Evolutionary conservation across 495 filamentous ascomycete genomes (phyloP).

Genomic region (Talaromyces trachyspermus): DNA sequence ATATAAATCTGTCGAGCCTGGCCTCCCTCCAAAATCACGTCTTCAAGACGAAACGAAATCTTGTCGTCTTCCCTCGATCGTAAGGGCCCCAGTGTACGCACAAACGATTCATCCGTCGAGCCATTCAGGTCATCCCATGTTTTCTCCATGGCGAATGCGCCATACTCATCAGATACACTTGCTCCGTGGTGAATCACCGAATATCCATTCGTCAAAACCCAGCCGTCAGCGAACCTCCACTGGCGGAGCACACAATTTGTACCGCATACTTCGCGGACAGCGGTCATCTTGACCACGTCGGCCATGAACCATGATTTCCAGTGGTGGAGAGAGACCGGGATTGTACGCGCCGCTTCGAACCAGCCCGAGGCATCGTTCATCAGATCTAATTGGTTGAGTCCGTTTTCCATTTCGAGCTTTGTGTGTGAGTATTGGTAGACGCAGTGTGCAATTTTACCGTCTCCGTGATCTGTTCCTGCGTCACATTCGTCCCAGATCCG

Average conservation of each 20-base stretch:
- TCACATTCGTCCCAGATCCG: constrained; percentile 29
- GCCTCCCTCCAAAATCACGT: constrained; percentile 24
- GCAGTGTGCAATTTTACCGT: constrained; percentile 45
- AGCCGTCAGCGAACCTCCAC: constrained; percentile 48
- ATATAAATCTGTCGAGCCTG: constrained; percentile 36
- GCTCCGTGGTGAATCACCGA: constrained; percentile 46
- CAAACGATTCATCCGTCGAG: constrained; percentile 29
- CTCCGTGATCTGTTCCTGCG: constrained; percentile 35
- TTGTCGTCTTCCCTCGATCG: constrained; percentile 33
- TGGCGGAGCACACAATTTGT: constrained; percentile 49
- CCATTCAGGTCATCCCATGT: constrained; percentile 40
- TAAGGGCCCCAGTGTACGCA: constrained; percentile 37
- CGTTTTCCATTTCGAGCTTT: constrained; percentile 42
- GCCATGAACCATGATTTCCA: constrained; percentile 51
- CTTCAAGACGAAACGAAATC: constrained; percentile 26
- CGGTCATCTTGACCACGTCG: constrained; percentile 41
- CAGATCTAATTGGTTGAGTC: constrained; percentile 47
- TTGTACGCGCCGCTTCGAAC: constrained; percentile 45
- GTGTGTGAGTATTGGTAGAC: constrained; percentile 42
- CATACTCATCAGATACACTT: constrained; percentile 20
- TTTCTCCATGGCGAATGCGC: constrained; percentile 31
- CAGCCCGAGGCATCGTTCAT: constrained; percentile 44
- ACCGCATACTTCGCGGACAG: constrained; percentile 47
- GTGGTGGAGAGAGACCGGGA: constrained; percentile 50
- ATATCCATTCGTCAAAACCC: constrained; percentile 52